Base-by-base conservation (phyloP, 495 filamentous ascomycete genomes). In the Letharia columbiana region DNA sequence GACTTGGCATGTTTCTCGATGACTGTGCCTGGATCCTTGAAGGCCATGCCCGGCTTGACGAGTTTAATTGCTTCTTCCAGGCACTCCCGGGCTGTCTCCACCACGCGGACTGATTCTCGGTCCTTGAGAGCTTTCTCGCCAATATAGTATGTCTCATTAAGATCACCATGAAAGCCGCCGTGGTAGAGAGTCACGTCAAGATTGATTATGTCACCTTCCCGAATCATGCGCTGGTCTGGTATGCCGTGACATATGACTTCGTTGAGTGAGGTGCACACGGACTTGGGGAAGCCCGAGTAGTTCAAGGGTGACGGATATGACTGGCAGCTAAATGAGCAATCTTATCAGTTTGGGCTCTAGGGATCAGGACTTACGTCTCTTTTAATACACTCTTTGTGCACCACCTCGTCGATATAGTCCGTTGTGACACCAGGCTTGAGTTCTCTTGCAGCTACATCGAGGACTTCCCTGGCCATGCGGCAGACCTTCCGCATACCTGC, bases 241-340 rank as follows among this genome's bases (percentile, higher is more conserved):
- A 96, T 95, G 62, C 91, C 91, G 80, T 96, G 91, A 77, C 91
- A 95, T 73, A 99, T 98, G 65, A 96, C 88, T 77, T 99, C 94
- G 79, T 99, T 99, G 66, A 89, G 73, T 3, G 92, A 96, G 2
- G 92, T 98, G 77, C 94, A 99, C 57, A 97, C 87, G 2, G 94
- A 99, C 80, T 99, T 99, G 64, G 94, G 94, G 80, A 97, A 99
- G 75, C 91, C 81, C 80, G 87, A 86, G 75, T 99, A 99, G 79
- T 99, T 99, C 12, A 99, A 78, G 3, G 93, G 91, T 0, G 94
- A 99, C 0, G 94, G 94, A 71, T 99, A 99, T 17, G 92, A 89
- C 94, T 98, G 62, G 54, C 31, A 57, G 6, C 1, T 8, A n/a
- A 37, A 37, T 57, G 2, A 57, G 31, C 17, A 20, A 13, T 6